These are phyloP conservation scores for Aspergillus oerlinghausenensis DNA, from an alignment of 2,329 filamentous ascomycete species.

Conservation along the genomic window DNA sequence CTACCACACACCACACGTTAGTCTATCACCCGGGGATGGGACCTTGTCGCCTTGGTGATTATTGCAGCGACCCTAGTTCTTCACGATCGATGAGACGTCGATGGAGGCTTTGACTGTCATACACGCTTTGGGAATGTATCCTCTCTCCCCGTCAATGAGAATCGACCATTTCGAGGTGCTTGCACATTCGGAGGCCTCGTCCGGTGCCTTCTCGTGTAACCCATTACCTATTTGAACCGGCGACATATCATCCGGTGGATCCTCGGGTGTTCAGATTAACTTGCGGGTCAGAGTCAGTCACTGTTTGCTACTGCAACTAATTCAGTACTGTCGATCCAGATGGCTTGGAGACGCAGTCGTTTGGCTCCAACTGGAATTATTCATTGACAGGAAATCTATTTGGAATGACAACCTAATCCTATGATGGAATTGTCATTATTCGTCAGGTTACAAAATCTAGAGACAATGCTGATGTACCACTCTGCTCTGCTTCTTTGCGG, in stretches of 20 bases:
- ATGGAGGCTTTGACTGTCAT: constrained; percentile 3
- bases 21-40: neutral
- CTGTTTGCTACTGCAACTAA: constrained; percentile 19
- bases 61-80: constrained; percentile 5
- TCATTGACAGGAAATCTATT: neutral
- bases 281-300: constrained; percentile 9
- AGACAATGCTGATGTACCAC: constrained; percentile 4
- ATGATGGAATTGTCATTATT: neutral
- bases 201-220: constrained; percentile 26
- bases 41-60: neutral
- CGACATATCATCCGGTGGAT: constrained; percentile 26
- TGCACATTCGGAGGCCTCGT: constrained; percentile 21
- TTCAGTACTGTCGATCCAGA: constrained; percentile 11
- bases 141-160: neutral
- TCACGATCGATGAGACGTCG: constrained; percentile 4
- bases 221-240: constrained; percentile 18
- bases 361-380: constrained; percentile 3
- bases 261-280: constrained; percentile 9
- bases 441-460: neutral
- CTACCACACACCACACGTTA: neutral
- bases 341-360: constrained; percentile 9
- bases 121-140: constrained; percentile 4
- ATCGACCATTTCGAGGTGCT: constrained; percentile 12
- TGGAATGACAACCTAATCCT: neutral
- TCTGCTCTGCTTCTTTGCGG: constrained; percentile 5